Evolutionary conservation across 768 basidiomycete genomes (phyloP).

Genomic region (Suillus sp.): DNA sequence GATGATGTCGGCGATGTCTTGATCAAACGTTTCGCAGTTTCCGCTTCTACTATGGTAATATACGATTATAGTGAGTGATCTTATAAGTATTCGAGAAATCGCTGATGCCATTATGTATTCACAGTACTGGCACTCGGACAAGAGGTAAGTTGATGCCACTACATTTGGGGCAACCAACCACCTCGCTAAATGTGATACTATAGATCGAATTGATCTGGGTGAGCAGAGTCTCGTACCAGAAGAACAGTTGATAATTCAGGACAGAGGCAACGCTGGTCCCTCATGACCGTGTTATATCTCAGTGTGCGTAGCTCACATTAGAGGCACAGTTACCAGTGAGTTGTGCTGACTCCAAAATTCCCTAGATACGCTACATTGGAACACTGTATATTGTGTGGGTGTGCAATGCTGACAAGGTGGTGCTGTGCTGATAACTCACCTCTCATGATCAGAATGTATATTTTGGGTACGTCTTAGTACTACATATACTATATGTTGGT

Average conservation of each 20-base stretch:
- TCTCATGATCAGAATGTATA: not conserved
- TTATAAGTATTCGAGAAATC: not conserved
- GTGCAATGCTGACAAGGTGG: not conserved
- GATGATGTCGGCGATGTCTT: not conserved
- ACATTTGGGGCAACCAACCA: not conserved
- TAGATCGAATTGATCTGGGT: not conserved
- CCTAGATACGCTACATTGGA: not conserved
- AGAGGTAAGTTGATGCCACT: not conserved
- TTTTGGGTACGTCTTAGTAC: not conserved
- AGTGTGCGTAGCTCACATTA: not conserved
- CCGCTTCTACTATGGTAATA: not conserved
- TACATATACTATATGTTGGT: not conserved
- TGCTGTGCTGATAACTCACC: not conserved
- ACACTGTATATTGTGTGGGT: not conserved
- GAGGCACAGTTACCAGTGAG: not conserved
- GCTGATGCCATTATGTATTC: not conserved
- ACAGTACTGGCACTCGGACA: not conserved
- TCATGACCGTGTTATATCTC: not conserved
- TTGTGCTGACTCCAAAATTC: not conserved
- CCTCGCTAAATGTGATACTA: not conserved
- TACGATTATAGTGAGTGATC: not conserved
- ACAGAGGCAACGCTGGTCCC: not conserved
- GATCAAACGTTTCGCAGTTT: not conserved
- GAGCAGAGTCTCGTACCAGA: not conserved
- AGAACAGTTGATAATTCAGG: not conserved